A percentile compares a stretch with the other conserved stretches of the same genome.
Evolutionary conservation across 2,329 filamentous ascomycete genomes (phyloP).

Genomic region (Coleophoma eucalyptorum): DNA sequence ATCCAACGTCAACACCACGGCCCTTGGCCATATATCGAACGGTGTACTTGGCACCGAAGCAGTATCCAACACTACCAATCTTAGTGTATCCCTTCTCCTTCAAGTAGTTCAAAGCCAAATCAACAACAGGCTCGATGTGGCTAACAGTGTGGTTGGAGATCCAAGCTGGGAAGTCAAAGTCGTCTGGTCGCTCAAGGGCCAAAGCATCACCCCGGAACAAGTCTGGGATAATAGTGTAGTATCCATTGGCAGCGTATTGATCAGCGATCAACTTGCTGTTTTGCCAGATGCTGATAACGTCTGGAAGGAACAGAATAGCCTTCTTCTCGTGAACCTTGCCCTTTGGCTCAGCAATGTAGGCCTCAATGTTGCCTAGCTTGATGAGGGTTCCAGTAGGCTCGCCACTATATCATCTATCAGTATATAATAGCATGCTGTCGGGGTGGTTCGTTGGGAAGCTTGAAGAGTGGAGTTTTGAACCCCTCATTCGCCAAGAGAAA

Average conservation of each 20-base stretch:
- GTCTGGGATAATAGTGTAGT: constrained; percentile 56
- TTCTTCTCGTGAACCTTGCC: constrained; percentile 22
- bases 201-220: constrained; percentile 65
- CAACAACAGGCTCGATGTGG: constrained; percentile 35
- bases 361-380: constrained; percentile 26
- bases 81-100: constrained; percentile 52
- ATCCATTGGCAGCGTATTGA: constrained; percentile 65
- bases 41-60: constrained; percentile 75
- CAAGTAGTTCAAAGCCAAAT: constrained; percentile 51
- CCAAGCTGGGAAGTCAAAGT: constrained; percentile 47
- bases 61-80: constrained; percentile 67
- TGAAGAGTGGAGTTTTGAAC: neutral
- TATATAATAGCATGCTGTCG: neutral
- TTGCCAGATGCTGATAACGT: constrained; percentile 35
- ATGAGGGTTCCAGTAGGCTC: constrained; percentile 20
- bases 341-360: constrained; percentile 25
- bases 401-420: constrained; percentile 13
- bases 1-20: constrained; percentile 65
- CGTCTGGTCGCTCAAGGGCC: constrained; percentile 41
- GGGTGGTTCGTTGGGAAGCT: no score
- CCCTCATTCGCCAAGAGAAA: neutral
- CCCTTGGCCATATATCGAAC: constrained; percentile 57
- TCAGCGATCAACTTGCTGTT: constrained; percentile 68
- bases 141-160: constrained; percentile 22
- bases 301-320: constrained; percentile 26